Conservation (phyloP, 495 filamentous ascomycete species). For the Rostrohypoxylon terebratum region DNA sequence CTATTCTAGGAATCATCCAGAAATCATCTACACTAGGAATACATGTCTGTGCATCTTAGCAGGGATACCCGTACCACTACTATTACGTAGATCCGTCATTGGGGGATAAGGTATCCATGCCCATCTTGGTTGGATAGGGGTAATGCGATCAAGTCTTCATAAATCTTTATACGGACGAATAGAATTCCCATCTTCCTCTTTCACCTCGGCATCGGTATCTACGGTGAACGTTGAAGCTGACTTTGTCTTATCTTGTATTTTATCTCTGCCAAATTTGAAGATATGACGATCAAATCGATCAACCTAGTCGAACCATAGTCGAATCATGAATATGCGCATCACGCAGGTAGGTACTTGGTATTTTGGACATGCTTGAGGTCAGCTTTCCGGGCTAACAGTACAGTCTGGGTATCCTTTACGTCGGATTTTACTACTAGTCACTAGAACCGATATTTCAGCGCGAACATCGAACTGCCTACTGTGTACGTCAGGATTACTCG, state of each 20-base stretch:
- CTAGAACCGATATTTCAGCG: background rate
- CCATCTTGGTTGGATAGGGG: background rate
- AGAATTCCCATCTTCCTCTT: background rate
- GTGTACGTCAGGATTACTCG: background rate
- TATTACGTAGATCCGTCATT: background rate
- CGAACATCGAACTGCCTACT: background rate
- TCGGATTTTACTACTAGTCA: background rate
- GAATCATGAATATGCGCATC: background rate
- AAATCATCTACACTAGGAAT: too few species aligned
- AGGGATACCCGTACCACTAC: too few species aligned
- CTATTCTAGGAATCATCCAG: constrained; percentile 26
- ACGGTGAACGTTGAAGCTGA: too few species aligned
- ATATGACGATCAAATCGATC: background rate
- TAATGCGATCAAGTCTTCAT: background rate
- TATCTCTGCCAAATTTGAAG: background rate
- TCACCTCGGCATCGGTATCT: constrained; percentile 6
- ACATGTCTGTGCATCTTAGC: background rate
- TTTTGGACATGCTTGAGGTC: too few species aligned
- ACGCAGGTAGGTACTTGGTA: background rate
- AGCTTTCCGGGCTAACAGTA: background rate
- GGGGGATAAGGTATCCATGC: too few species aligned
- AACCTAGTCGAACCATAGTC: background rate
- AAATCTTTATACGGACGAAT: constrained; percentile 2
- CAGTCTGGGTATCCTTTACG: background rate
- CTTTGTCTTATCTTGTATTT: background rate